Conservation (phyloP, 2,329 filamentous ascomycete species). For the Amylocarpus encephaloides region DNA sequence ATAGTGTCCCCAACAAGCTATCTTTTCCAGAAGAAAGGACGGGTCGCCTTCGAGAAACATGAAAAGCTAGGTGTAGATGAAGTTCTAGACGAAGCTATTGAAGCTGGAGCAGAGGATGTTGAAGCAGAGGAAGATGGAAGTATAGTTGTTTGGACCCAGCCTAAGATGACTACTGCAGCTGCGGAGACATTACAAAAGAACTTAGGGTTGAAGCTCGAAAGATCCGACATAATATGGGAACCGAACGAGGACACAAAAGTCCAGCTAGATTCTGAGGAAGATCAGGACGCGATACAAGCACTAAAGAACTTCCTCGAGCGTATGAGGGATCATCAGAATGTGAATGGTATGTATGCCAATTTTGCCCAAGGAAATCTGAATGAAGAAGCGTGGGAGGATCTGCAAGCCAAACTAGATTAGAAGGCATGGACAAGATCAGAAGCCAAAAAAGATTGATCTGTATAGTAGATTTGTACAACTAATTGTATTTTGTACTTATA, state of each 20-base stretch:
- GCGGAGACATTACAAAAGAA: constrained; percentile 57
- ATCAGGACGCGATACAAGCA: constrained; percentile 41
- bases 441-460: neutral
- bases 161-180: constrained; percentile 56
- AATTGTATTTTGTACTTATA: constrained; percentile 11
- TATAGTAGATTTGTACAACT: constrained; percentile 14
- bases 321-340: constrained; percentile 61
- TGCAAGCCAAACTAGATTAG: constrained; percentile 47
- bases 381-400: constrained; percentile 48
- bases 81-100: constrained; percentile 73
- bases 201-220: constrained; percentile 61
- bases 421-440: constrained; percentile 19
- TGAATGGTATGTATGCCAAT: constrained; percentile 78
- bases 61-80: constrained; percentile 53
- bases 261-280: constrained; percentile 47
- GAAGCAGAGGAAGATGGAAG: constrained; percentile 61
- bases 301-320: constrained; percentile 54
- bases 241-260: constrained; percentile 75
- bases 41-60: constrained; percentile 60
- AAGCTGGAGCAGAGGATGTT: constrained; percentile 74
- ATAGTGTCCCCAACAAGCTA: constrained; percentile 69
- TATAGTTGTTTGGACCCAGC: constrained; percentile 65
- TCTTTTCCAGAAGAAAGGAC: constrained; percentile 77
- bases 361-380: constrained; percentile 43
- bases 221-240: constrained; percentile 77